Base-by-base conservation (phyloP, 192 early-diverging fungal genomes). In the Mycoemilia scoparia region DNA sequence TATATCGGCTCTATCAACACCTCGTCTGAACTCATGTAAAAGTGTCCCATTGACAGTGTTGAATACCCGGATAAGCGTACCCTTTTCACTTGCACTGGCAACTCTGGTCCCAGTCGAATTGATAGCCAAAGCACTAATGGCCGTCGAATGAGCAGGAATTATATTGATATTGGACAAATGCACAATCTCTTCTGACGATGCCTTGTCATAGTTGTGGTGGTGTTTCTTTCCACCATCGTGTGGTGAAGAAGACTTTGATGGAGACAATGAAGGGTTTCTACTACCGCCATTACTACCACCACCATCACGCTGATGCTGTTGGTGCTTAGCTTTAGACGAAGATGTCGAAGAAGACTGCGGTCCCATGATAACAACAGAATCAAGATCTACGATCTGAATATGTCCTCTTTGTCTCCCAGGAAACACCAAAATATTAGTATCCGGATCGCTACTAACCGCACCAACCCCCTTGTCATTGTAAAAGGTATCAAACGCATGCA, bases 11-110 rank as follows among this genome's bases (percentile, higher is more conserved):
- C 74, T 62, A 42, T 92, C 87, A 26, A 79, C 70, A 7, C 91
- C 88, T 25, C 91, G 54, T 17, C 91, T 67, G 17, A 96, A 69
- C 49, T 96, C 88, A 32, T 85, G 65, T 21, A 86, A 41, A 14
- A 87, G 66, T 12, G 69, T 60, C 17, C 81, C 74, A 5, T 74
- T 73, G 28, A 64, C 43, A 0, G 77, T 73, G 46, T 86, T 74
- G 40, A 82, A 96, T 10, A 96, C 79, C 11, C 91, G 65, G 26
- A 96, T 76, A 10, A 96, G 62, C 2, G 91, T 96, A 19, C 88
- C 91, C 46, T 82, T 86, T 21, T 84, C 79, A 28, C 76, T 82
- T 14, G 87, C 77, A 24, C 79, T 78, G 21, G 87, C 87, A 21
- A 88, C 67, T 51, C 79, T 79, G 16, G 62, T 54, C 23, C 87